Percentiles rank a stretch among this genome's conserved stretches.
These are phyloP conservation scores for Gossypium lobatum DNA, from an alignment of 441 rosid species.

Conservation along the genomic window DNA sequence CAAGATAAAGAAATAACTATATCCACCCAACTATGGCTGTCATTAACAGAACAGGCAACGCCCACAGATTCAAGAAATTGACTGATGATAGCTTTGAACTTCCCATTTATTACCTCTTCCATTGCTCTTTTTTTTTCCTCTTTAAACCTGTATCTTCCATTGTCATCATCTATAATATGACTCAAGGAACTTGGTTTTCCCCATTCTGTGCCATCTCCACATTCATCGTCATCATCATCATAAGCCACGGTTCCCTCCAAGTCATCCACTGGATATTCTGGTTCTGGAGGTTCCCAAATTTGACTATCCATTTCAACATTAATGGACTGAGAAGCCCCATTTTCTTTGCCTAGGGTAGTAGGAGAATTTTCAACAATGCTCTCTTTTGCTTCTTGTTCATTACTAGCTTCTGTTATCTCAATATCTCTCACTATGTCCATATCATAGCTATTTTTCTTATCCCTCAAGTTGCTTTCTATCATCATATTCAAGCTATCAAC, in stretches of 20 bases:
- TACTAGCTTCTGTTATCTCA: constrained; percentile 32
- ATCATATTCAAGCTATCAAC: constrained; percentile 28
- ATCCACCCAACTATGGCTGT: constrained; percentile 60
- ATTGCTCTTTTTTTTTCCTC: constrained; percentile 61
- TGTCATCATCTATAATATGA: constrained; percentile 32
- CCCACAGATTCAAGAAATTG: constrained; percentile 60
- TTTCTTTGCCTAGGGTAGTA: constrained; percentile 25
- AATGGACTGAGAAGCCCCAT: constrained; percentile 24
- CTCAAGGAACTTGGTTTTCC: constrained; percentile 53
- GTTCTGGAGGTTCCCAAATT: constrained; percentile 92
- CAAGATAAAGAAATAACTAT: constrained; percentile 67
- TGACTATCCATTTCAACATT: constrained; percentile 30
- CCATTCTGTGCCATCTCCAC: constrained; percentile 69
- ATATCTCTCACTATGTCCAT: constrained; percentile 35
- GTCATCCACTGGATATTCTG: constrained; percentile 65
- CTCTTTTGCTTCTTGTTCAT: constrained; percentile 30
- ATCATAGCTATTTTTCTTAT: constrained; percentile 17
- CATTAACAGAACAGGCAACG: constrained; percentile 30
- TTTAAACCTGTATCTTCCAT: constrained; percentile 33
- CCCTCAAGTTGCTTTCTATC: constrained; percentile 27
- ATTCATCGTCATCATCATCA: constrained; percentile 78
- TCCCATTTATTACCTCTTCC: constrained; percentile 59
- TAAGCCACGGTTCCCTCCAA: constrained; percentile 49
- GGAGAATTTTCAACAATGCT: constrained; percentile 21
- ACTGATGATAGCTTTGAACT: constrained; percentile 52